Base-by-base conservation (phyloP, 495 filamentous ascomycete species). In the Ascobolus immersus region DNA sequence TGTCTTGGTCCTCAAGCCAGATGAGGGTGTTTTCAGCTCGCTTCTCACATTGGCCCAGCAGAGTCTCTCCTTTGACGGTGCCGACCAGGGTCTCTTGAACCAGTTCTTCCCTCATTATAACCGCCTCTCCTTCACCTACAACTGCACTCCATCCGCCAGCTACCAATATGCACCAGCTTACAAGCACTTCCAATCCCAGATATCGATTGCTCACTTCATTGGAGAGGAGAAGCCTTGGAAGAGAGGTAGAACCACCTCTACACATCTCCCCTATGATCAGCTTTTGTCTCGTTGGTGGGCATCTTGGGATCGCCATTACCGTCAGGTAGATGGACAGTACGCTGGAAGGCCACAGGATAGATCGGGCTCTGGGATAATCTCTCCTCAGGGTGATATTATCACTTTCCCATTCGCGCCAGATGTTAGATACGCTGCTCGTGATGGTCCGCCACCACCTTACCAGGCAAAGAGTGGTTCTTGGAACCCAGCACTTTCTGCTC, bases 1-100 rank as follows among this genome's bases (percentile, higher is more conserved):
- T 37, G 62, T 99, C 32, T 86, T 99, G 77, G 77, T 75, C 27
- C 53, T 94, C 28, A 73, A 65, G 17, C 86, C 86, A 12, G 77
- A 90, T 51, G 55, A 78, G 62, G 72, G 72, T 34, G 81, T 89
- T 38, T 92, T 86, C 52, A 72, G 74, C 47, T 73, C 79, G 17
- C 60, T 99, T 44, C 60, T 67, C 38, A 74, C 75, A 32, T 64
- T 93, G 52, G 82, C 89, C 18, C 64, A 79, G 39, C 57, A 71
- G 21, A 81, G 80, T 32, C 75, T 78, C 49, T 91, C 80, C 44
- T 99, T 99, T 44, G 86, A 99, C 55, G 89, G 86, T 17, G 86
- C 89, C 21, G 86, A 99, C 45, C 86, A 99, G 52, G 86, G 86
- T 12, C 61, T 99, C 27, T 55, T 99, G 46, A 99, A 99, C 51